Percentiles rank a stretch among this genome's conserved stretches.
These are phyloP conservation scores for Paxillus involutus DNA, from an alignment of 768 basidiomycete species.

Conservation along the genomic window DNA sequence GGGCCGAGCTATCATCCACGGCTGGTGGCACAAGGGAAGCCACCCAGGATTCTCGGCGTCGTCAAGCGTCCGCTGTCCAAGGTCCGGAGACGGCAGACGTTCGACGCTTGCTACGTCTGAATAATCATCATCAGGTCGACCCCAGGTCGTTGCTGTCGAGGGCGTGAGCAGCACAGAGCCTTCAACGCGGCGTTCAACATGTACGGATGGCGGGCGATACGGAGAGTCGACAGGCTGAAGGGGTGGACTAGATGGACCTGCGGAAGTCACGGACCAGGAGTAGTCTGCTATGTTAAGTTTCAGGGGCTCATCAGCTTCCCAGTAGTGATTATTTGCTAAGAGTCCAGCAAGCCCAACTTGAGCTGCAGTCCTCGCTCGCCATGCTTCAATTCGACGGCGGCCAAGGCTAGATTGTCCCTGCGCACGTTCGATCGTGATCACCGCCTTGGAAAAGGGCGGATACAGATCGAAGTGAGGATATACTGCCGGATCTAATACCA, in stretches of 20 bases:
- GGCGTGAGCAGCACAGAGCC: constrained; percentile 59
- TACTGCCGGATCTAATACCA: constrained; percentile 17
- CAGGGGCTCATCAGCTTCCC: constrained; percentile 31
- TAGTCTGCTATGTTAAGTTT: constrained; percentile 65
- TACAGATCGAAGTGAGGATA: constrained; percentile 25
- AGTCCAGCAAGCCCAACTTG: constrained; percentile 21
- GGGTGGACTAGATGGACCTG: constrained; percentile 55
- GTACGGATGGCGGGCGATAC: constrained; percentile 49
- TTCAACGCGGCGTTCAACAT: constrained; percentile 50
- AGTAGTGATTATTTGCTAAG: constrained; percentile 14
- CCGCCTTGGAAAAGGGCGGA: constrained; percentile 3
- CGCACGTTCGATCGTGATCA: neutral
- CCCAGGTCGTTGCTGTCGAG: constrained; percentile 47
- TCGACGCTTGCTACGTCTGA: constrained; percentile 35
- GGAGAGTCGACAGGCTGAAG: constrained; percentile 39
- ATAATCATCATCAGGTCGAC: constrained; percentile 46
- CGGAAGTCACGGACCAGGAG: constrained; percentile 67
- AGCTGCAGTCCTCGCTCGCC: constrained; percentile 18
- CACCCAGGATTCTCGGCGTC: constrained; percentile 45
- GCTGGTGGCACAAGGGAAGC: neutral
- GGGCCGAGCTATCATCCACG: constrained; percentile 15
- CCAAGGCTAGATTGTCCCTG: constrained; percentile 6
- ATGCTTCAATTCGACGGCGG: constrained; percentile 12
- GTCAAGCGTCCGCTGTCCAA: constrained; percentile 55
- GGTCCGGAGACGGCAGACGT: constrained; percentile 55